phyloP scores from a whole-genome alignment of 225 moss, liverwort and hornwort species.

The Polytrichum commune region DNA sequence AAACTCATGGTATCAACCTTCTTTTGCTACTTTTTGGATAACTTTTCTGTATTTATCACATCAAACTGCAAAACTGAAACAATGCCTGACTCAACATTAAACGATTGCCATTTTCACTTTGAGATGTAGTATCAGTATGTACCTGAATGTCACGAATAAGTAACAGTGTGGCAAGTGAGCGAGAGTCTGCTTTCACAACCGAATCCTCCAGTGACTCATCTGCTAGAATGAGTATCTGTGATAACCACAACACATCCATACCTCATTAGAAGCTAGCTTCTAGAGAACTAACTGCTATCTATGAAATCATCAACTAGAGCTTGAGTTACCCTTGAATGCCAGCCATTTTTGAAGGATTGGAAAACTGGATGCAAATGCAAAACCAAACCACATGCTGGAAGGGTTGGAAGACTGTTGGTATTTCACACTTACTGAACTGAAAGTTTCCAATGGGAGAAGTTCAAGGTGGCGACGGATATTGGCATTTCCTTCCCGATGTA shows the following conservation, averaged over 20 bases:
- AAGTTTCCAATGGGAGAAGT: slow-evolving; percentile 48
- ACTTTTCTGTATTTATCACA: too few relatives aligned
- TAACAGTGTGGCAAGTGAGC: slow-evolving; percentile 50
- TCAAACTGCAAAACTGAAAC: too few relatives aligned
- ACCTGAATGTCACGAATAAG: slow-evolving; percentile 63
- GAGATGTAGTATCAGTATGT: neutral
- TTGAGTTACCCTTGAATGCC: too few relatives aligned
- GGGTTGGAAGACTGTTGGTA: too few relatives aligned
- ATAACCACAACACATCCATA: neutral
- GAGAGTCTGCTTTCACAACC: slow-evolving; percentile 49
- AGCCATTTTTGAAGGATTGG: too few relatives aligned
- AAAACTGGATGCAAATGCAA: too few relatives aligned
- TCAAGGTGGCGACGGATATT: slow-evolving; percentile 58
- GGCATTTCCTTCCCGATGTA: slow-evolving; percentile 59
- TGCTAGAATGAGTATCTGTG: slow-evolving; percentile 54
- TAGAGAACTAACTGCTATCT: neutral
- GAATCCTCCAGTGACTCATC: slow-evolving; percentile 58
- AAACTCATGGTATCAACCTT: too few relatives aligned
- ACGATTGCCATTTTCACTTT: too few relatives aligned
- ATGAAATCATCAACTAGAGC: too few relatives aligned
- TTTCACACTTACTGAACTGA: slow-evolving; percentile 35
- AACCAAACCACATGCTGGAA: too few relatives aligned
- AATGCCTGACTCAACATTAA: too few relatives aligned
- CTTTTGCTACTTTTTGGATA: too few relatives aligned
- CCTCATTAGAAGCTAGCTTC: neutral